A percentile compares a stretch with the other conserved stretches of the same genome.
phyloP scores from a whole-genome alignment of 345 rosid species.

The Carallia pectinifolia region DNA sequence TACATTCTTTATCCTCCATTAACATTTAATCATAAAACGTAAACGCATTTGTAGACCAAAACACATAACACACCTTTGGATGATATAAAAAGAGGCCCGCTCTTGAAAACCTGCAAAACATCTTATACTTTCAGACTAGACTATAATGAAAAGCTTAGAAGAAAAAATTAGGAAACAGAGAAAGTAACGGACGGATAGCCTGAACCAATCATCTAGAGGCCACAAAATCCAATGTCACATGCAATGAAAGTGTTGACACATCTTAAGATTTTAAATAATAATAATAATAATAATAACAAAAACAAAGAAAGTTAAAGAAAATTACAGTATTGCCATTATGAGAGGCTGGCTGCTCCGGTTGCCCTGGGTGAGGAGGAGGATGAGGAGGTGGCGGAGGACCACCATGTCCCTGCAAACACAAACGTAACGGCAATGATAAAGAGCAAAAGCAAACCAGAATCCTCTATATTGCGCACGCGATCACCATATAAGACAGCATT shows the following conservation, averaged over 20 bases:
- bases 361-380: conserved; percentile 14
- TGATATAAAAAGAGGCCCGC: conserved; percentile 30
- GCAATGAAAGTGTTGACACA: too few relatives aligned
- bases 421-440: neutral
- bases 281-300: neutral
- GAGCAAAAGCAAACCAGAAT: neutral
- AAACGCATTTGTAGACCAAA: neutral
- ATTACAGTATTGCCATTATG: conserved; percentile 15
- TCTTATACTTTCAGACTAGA: conserved; percentile 1
- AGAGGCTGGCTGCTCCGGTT: conserved; percentile 6
- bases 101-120: conserved; percentile 24
- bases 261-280: neutral
- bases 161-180: neutral
- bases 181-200: neutral
- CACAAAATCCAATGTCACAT: neutral
- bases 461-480: neutral
- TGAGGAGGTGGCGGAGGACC: conserved; percentile 10
- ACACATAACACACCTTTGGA: conserved; percentile 21
- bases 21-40: neutral
- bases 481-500: neutral
- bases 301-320: neutral
- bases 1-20: neutral
- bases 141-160: neutral
- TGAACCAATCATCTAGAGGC: neutral
- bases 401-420: conserved; percentile 15